These are phyloP conservation scores for Prunus armeniaca DNA, from an alignment of 306 rosid genomes.

Conservation along the genomic window DNA sequence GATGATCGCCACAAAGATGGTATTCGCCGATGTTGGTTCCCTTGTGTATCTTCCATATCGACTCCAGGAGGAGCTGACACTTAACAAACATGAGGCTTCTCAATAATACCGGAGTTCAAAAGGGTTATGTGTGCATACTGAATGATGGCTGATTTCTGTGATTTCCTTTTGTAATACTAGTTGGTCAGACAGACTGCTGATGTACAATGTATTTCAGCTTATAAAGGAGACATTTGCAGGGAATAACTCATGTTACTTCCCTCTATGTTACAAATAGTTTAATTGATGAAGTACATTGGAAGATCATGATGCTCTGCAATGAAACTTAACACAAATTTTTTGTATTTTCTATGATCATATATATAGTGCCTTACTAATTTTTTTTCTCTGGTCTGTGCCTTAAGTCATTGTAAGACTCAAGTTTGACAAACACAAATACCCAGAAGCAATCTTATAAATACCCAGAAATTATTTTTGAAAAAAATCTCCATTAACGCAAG, in stretches of 20 bases:
- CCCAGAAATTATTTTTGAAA: background rate
- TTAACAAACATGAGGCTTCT: slow-evolving; percentile 9
- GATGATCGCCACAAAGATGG: slow-evolving; percentile 96
- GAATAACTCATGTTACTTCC: background rate
- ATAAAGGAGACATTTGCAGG: background rate
- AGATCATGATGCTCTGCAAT: background rate
- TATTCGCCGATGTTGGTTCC: slow-evolving; percentile 83
- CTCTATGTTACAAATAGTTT: background rate
- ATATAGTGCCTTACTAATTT: too few relatives aligned
- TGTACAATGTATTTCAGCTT: background rate
- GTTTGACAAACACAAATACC: too few relatives aligned
- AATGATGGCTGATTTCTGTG: background rate
- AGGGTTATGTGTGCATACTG: background rate
- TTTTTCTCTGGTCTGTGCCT: too few relatives aligned
- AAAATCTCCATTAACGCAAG: background rate
- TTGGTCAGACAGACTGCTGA: background rate
- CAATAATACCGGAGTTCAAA: background rate
- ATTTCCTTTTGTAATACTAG: background rate
- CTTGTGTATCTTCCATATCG: slow-evolving; percentile 79
- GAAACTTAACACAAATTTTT: background rate
- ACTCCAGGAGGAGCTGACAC: slow-evolving; percentile 48
- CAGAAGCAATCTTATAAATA: background rate
- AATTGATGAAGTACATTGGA: background rate
- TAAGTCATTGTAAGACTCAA: too few relatives aligned
- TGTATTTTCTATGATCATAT: too few relatives aligned